Evolutionary conservation across 2,329 filamentous ascomycete genomes (phyloP), one percentile per base, ranked within the genome.

Genomic region (Pezicula rhizophila): DNA sequence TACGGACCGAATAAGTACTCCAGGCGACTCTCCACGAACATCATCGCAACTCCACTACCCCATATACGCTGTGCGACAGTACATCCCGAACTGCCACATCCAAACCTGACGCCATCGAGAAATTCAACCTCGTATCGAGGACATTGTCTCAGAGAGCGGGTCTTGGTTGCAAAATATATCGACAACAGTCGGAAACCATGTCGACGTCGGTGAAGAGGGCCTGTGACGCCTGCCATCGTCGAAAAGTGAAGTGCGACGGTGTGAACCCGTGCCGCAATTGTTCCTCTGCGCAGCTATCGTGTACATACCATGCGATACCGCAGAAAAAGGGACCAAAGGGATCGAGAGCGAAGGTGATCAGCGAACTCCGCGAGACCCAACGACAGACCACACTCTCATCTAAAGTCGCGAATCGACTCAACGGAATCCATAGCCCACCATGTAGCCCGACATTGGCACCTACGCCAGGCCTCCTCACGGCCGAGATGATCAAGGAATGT

Each of bases 281-380:
- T 67, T 74, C 75, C 11, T 78, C 82, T 7, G 81, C 84, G 6
- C 76, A 81, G 60, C 72, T 88, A 15, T 73, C 76, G 11, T 89
- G 85, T 72, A 87, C 84, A 26, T 89, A 87, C 74, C 83, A 86
- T 69, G 81, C 83, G 31, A 80, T 87, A 33, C 84, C 84, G 2
- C 84, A 86, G 68, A 88, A 87, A 70, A 88, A 88, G 65, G 85
- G 85, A 1, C 85, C 84, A 39, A 87, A 87, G 67, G 84, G 85
- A 55, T 85, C 82, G 28, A 73, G 84, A 52, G 85, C 85, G 45
- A 89, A 87, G 66, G 83, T 89, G 50, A 85, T 89, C 65, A 87
- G 82, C 61, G 84, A 88, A 61, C 66, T 89, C 52, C 78, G 85
- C 56, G 82, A 84, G 60, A 84, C 74, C 0, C 84, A 88, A 60